Conservation (phyloP, 192 early-diverging fungal species). For the Allomyces javanicus region DNA sequence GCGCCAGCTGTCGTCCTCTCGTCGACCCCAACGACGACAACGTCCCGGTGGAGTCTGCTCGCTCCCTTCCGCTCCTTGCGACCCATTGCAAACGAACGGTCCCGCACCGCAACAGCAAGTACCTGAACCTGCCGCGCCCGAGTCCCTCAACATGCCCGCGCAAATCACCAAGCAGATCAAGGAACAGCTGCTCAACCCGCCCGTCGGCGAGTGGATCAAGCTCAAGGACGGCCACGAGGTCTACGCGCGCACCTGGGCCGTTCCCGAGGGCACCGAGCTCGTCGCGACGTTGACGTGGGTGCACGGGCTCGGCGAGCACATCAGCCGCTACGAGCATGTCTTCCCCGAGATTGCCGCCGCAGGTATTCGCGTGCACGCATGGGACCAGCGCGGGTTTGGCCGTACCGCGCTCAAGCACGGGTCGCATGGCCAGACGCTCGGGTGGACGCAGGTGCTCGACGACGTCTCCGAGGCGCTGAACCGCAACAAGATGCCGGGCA, state of each 20-base stretch:
- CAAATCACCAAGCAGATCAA: too few relatives aligned
- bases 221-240: not conserved
- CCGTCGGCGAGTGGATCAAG: not conserved
- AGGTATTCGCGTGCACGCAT: slow-evolving; percentile 32
- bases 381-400: slow-evolving; percentile 50
- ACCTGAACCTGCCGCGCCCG: too few relatives aligned
- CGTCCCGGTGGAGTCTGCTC: too few relatives aligned
- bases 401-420: slow-evolving; percentile 30
- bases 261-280: slow-evolving; percentile 4
- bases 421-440: slow-evolving; percentile 21
- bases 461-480: slow-evolving; percentile 26
- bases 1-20: too few relatives aligned
- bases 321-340: slow-evolving; percentile 31
- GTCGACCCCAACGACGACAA: too few relatives aligned
- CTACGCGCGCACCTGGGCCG: not conserved
- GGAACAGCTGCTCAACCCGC: too few relatives aligned
- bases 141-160: too few relatives aligned
- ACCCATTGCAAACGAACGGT: too few relatives aligned
- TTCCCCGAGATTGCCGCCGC: slow-evolving; percentile 26
- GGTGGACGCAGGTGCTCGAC: slow-evolving; percentile 17
- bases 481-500: slow-evolving; percentile 10
- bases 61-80: too few relatives aligned
- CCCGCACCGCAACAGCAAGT: too few relatives aligned
- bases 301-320: slow-evolving; percentile 25
- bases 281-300: slow-evolving; percentile 17